phyloP scores from a whole-genome alignment of 768 basidiomycete genomes.

The Trichaptum fuscoviolaceum region DNA sequence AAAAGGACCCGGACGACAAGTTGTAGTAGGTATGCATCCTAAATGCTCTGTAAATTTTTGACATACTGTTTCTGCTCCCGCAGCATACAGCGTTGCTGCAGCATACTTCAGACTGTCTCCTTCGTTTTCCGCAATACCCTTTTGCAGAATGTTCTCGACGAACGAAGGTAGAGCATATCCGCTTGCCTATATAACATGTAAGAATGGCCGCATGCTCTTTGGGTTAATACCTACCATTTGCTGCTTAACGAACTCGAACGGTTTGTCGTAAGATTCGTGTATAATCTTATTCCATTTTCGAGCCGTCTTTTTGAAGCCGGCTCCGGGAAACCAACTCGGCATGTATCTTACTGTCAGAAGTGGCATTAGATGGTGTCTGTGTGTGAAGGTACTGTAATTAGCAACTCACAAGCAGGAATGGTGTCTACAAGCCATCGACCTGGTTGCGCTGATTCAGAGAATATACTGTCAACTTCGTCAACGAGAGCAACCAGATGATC shows the following conservation, averaged over 20 bases:
- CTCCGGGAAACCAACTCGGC: conserved; percentile 21
- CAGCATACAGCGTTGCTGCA: conserved; percentile 21
- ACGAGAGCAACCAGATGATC: conserved; percentile 13
- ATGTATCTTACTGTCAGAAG: conserved; percentile 11
- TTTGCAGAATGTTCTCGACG: neutral
- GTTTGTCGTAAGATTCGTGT: conserved; percentile 10
- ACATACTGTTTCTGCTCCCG: conserved; percentile 37
- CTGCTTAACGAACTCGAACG: conserved; percentile 15
- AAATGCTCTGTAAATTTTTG: neutral
- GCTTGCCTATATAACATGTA: too few relatives aligned
- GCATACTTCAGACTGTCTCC: conserved; percentile 5
- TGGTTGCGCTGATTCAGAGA: conserved; percentile 15
- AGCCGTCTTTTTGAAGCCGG: conserved; percentile 14
- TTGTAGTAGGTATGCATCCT: neutral
- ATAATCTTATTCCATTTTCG: conserved; percentile 5
- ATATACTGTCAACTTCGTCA: conserved; percentile 5
- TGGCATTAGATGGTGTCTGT: neutral
- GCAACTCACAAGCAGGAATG: conserved; percentile 7
- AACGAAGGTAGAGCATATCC: neutral
- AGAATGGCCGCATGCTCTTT: neutral
- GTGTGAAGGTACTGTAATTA: neutral
- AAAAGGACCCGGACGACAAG: too few relatives aligned
- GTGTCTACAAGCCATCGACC: conserved; percentile 26
- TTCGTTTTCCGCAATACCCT: neutral
- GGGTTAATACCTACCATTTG: conserved; percentile 10